A percentile compares a stretch with the other conserved stretches of the same genome.
Conservation (phyloP, 768 basidiomycete genomes). For the Paxillus involutus region DNA sequence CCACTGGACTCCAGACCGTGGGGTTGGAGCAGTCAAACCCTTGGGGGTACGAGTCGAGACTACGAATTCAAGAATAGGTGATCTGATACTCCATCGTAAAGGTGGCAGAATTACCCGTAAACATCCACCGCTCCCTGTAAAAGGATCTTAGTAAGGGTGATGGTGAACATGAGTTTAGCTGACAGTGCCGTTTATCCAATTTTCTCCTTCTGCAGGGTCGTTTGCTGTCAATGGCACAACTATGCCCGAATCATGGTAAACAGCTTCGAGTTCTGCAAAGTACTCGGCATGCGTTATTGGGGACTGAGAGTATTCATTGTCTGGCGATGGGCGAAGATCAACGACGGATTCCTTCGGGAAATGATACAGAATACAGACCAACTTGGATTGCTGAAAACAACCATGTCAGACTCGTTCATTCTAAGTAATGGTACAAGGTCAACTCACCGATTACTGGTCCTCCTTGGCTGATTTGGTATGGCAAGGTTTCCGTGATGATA, state of each 20-base stretch:
- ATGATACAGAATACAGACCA: slow-evolving; percentile 34
- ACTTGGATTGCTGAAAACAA: slow-evolving; percentile 49
- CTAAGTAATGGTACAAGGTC: not conserved
- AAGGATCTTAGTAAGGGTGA: slow-evolving; percentile 3
- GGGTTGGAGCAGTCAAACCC: slow-evolving; percentile 81
- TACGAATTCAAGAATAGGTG: slow-evolving; percentile 14
- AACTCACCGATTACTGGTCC: slow-evolving; percentile 72
- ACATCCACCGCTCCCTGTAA: slow-evolving; percentile 66
- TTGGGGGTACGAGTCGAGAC: slow-evolving; percentile 74
- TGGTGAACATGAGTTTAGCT: slow-evolving; percentile 12
- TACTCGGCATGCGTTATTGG: slow-evolving; percentile 48
- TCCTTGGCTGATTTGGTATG: slow-evolving; percentile 68
- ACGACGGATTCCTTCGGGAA: not conserved
- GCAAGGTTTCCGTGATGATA: slow-evolving; percentile 57
- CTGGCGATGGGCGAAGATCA: slow-evolving; percentile 31
- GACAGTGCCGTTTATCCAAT: slow-evolving; percentile 74
- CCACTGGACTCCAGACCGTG: slow-evolving; percentile 60
- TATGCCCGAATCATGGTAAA: slow-evolving; percentile 54
- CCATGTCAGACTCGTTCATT: not conserved
- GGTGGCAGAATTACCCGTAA: slow-evolving; percentile 48
- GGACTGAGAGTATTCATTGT: slow-evolving; percentile 73
- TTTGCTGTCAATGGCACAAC: slow-evolving; percentile 76
- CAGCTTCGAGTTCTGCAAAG: slow-evolving; percentile 59
- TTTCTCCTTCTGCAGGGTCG: slow-evolving; percentile 55
- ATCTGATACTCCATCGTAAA: not conserved